Evolutionary conservation across 2,329 filamentous ascomycete species (phyloP), one percentile per base, ranked within the genome.

Genomic region (Scopulariopsis brevicaulis): DNA sequence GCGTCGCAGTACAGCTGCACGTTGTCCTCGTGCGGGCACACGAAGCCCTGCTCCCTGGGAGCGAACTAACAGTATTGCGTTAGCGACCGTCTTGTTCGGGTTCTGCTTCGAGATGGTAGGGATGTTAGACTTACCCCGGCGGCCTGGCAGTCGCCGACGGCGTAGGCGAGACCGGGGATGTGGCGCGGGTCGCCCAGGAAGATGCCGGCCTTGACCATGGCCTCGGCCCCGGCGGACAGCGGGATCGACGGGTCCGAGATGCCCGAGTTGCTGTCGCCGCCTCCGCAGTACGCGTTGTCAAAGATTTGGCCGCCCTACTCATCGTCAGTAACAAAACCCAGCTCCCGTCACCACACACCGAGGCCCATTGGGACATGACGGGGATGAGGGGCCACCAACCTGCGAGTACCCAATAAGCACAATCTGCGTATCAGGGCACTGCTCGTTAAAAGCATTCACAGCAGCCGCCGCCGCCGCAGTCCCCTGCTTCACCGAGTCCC

Each of bases 1-100:
- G 77, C 71, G 63, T 87, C 84, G 68, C 84, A 87, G 74, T 86
- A 87, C 2, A 80, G 82, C 70, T 84, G 73, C 63, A 86, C 81
- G 65, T 63, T 65, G 14, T 70, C 66, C 40, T 22, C 57, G 32
- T 73, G 74, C 7, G 80, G 77, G 71, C 83, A 86, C 52, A 69
- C 70, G 68, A 83, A 86, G 28, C 81, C 81, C 4, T 72, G 64
- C 0, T 81, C 77, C 4, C 83, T 79, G 35, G 82, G 77, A 56
- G 81, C 80, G 60, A 87, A 86, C 82, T 86, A 59, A 32, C 28
- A 32, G 28, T 32, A 4, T 8, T 32, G 4, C 8, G 28, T 32
- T 32, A 32, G 28, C 28, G 28, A 32, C 28, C 28, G 4, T 14
- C 5, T 24, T 3, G 20, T n/a, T n/a, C n/a, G n/a, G n/a, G n/a